These are phyloP conservation scores for Blastocystis hominis DNA, from an alignment of 352 stramenopile genomes.

Conservation along the genomic window DNA sequence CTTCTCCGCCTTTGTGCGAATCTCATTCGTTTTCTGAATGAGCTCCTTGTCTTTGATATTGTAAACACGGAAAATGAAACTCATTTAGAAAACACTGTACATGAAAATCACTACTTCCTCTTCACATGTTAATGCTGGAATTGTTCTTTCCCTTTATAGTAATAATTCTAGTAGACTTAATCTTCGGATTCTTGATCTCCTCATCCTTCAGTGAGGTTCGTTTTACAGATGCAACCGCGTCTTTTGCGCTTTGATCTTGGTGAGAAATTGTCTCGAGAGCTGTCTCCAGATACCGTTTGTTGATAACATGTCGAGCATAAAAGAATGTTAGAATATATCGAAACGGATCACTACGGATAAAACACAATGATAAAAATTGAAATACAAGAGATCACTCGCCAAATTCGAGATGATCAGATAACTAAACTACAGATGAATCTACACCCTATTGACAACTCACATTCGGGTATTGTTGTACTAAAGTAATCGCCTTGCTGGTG, in stretches of 20 bases:
- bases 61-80: conserved; percentile 33
- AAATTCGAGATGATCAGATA: conserved; percentile 42
- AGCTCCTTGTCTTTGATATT: conserved; percentile 5
- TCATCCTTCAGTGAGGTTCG: not conserved
- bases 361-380: not conserved
- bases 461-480: conserved; percentile 8
- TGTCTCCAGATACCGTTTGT: not conserved
- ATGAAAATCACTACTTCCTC: not conserved
- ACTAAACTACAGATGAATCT: not conserved
- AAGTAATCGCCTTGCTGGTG: not conserved
- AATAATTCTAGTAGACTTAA: conserved; percentile 39
- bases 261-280: not conserved
- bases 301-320: conserved; percentile 2
- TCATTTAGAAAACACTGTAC: conserved; percentile 6
- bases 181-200: conserved; percentile 18
- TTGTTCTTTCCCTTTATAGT: conserved; percentile 53
- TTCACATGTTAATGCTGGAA: conserved; percentile 19
- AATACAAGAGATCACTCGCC: not conserved
- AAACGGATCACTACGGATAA: conserved; percentile 2
- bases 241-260: not conserved
- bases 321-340: conserved; percentile 31
- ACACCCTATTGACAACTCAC: not conserved
- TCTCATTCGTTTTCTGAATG: conserved; percentile 36
- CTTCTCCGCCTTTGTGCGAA: not conserved
- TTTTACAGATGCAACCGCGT: conserved; percentile 9